These are phyloP conservation scores for Coriolopsis trogii DNA, from an alignment of 1,284 basidiomycete genomes.

Conservation along the genomic window DNA sequence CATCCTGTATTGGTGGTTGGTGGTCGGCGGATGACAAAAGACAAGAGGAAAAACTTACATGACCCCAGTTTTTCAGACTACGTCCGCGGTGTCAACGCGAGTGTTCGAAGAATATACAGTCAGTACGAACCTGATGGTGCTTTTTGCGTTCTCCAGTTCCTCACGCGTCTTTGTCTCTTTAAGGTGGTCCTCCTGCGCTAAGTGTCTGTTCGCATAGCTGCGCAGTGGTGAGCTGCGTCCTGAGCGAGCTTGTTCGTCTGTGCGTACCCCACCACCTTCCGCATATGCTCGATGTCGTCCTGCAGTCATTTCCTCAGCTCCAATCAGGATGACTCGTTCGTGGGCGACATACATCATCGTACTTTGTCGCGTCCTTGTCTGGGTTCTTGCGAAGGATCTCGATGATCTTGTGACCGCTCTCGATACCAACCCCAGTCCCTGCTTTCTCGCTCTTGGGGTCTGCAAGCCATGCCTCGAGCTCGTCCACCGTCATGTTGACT, in stretches of 20 bases:
- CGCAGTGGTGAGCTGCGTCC: neutral
- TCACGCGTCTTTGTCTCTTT: constrained; percentile 40
- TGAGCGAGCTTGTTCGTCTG: neutral
- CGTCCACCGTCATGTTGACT: constrained; percentile 40
- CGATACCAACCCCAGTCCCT: constrained; percentile 39
- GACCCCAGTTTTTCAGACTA: constrained; percentile 41
- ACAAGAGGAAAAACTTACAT: constrained; percentile 33
- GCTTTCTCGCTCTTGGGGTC: constrained; percentile 37
- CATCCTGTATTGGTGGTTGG: too few relatives aligned
- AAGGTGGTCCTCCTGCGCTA: constrained; percentile 38
- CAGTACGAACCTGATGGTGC: constrained; percentile 37
- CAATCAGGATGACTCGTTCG: neutral
- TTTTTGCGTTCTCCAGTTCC: constrained; percentile 39
- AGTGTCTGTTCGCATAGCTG: constrained; percentile 34
- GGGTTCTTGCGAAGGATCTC: constrained; percentile 41
- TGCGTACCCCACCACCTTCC: constrained; percentile 39
- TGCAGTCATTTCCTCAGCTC: constrained; percentile 4
- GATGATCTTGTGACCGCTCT: constrained; percentile 39
- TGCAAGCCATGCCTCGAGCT: constrained; percentile 38
- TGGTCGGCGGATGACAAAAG: too few relatives aligned
- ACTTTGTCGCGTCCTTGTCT: constrained; percentile 33
- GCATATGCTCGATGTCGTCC: constrained; percentile 40
- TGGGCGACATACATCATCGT: constrained; percentile 30
- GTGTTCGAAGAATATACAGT: neutral
- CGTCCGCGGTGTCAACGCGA: neutral